phyloP scores from a whole-genome alignment of 352 stramenopile genomes.

The Globisporangium orthogonon region DNA sequence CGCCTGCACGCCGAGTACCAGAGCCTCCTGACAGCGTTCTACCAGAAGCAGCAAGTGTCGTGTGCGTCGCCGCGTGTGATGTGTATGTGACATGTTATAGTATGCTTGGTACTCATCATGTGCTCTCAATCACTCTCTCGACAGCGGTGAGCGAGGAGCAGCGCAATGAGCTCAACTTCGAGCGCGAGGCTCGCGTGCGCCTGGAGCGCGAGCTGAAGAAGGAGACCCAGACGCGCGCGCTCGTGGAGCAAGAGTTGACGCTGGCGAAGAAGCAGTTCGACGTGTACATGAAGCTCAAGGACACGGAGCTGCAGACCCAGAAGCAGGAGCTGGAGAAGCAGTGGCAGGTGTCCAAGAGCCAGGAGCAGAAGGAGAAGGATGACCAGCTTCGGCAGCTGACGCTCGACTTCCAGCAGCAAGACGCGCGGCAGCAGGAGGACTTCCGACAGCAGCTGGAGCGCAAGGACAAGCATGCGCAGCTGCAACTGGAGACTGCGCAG shows the following conservation, averaged over 20 bases:
- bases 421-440: no score
- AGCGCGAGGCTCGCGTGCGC: conserved; percentile 47
- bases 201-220: conserved; percentile 56
- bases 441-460: no score
- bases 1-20: conserved; percentile 72
- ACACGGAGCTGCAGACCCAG: no score
- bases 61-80: conserved; percentile 15
- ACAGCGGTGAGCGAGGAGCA: conserved; percentile 45
- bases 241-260: conserved; percentile 62
- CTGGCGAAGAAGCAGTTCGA: conserved; percentile 71
- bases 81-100: neutral
- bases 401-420: conserved; percentile 23
- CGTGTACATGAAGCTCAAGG: conserved; percentile 50
- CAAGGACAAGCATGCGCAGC: no score
- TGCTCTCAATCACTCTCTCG: neutral
- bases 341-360: conserved; percentile 18
- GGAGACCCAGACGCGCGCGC: conserved; percentile 43
- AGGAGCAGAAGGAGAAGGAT: conserved; percentile 33
- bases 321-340: conserved; percentile 42
- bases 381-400: conserved; percentile 31
- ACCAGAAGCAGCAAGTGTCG: conserved; percentile 62
- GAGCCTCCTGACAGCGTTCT: conserved; percentile 61
- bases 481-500: no score
- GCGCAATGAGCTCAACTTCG: conserved; percentile 50
- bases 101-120: no score